Conservation (phyloP, 306 rosid species). For the Trifolium repens region DNA sequence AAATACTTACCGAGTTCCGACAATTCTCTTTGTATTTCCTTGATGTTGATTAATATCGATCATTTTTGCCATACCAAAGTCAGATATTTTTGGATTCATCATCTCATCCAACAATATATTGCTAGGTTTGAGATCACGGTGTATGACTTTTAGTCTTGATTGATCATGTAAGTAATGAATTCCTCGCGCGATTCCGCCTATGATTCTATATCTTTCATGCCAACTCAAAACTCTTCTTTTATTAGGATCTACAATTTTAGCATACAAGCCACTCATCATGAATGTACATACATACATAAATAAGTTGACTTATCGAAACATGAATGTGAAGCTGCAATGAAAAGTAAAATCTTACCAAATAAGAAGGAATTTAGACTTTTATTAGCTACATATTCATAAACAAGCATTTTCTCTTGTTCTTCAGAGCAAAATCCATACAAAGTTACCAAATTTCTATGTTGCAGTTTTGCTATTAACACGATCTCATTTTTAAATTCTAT, state of each 20-base stretch:
- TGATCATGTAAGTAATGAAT: conserved; percentile 9
- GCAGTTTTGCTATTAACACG: conserved; percentile 39
- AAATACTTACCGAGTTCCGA: conserved; percentile 11
- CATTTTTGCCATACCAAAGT: conserved; percentile 16
- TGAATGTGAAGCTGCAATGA: neutral
- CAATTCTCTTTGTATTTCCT: conserved; percentile 7
- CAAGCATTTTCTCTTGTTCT: conserved; percentile 38
- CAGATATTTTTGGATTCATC: conserved; percentile 15
- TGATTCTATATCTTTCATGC: conserved; percentile 1
- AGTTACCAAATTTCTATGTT: conserved; percentile 43
- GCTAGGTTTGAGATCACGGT: conserved; percentile 28
- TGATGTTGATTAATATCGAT: conserved; percentile 11
- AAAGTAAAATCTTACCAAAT: conserved; percentile 38
- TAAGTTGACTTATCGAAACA: neutral
- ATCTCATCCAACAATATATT: conserved; percentile 9
- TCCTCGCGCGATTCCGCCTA: conserved; percentile 1
- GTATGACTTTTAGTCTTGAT: conserved; percentile 14
- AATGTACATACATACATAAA: neutral
- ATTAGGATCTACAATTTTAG: neutral
- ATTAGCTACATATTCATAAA: conserved; percentile 46
- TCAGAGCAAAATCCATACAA: conserved; percentile 44
- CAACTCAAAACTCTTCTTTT: neutral
- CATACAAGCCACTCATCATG: neutral
- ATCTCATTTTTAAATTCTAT: conserved; percentile 36
- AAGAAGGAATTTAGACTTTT: conserved; percentile 44